phyloP scores from a whole-genome alignment of 805 yeast species.

The Saturnispora dispora region DNA sequence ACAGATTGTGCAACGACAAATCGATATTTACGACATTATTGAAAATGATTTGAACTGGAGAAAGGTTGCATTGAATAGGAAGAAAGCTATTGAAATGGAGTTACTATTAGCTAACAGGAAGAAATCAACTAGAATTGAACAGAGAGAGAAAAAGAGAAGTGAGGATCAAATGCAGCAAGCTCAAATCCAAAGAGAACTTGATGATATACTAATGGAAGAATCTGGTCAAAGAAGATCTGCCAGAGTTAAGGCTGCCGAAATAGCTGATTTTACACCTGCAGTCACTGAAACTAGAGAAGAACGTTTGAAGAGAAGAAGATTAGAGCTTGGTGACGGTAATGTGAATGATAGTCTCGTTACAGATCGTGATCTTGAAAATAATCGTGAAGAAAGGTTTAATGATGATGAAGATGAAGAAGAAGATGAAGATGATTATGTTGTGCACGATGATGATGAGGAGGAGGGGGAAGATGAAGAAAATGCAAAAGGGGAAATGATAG shows the following conservation, averaged over 20 bases:
- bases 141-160: slow-evolving; percentile 40
- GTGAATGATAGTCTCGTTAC: not conserved
- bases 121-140: slow-evolving; percentile 65
- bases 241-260: slow-evolving; percentile 33
- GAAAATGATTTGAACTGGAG: slow-evolving; percentile 44
- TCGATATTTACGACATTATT: slow-evolving; percentile 28
- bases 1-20: slow-evolving; percentile 1
- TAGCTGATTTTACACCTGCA: slow-evolving; percentile 5
- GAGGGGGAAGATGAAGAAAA: not conserved
- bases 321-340: not conserved
- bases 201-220: slow-evolving; percentile 3
- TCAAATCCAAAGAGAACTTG: slow-evolving; percentile 31
- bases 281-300: slow-evolving; percentile 28
- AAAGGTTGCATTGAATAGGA: slow-evolving; percentile 43
- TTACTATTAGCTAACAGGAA: slow-evolving; percentile 59
- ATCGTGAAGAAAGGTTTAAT: slow-evolving; percentile 1
- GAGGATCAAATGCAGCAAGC: slow-evolving; percentile 49
- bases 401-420: slow-evolving; percentile 6
- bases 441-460: slow-evolving; percentile 3
- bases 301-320: slow-evolving; percentile 17
- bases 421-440: slow-evolving; percentile 4
- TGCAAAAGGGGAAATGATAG: not conserved
- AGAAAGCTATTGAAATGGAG: slow-evolving; percentile 55
- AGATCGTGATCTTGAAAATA: not conserved
- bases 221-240: slow-evolving; percentile 28